These are phyloP conservation scores for Chaetoceros tenuissimus DNA, from an alignment of 108 stramenopile genomes.

Conservation along the genomic window DNA sequence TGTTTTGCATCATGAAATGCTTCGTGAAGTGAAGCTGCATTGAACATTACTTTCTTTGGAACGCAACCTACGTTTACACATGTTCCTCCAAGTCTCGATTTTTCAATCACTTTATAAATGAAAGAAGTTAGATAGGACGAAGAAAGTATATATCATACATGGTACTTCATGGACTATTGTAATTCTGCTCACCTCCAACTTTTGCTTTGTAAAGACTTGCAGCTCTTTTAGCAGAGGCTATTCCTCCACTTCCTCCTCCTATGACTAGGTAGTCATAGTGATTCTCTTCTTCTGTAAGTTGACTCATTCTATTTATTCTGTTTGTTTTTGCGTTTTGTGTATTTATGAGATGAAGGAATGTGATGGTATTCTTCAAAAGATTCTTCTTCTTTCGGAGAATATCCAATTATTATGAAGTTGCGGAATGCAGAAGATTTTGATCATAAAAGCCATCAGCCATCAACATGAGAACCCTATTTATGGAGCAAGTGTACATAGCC, in stretches of 20 bases:
- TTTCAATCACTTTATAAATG: conserved; percentile 48
- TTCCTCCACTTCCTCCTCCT: conserved; percentile 79
- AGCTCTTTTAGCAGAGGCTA: conserved; percentile 70
- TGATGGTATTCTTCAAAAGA: too few relatives aligned
- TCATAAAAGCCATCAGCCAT: too few relatives aligned
- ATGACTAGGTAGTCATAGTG: conserved; percentile 79
- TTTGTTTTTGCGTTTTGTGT: too few relatives aligned
- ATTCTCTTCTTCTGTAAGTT: too few relatives aligned
- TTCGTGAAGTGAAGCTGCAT: conserved; percentile 52
- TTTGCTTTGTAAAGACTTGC: conserved; percentile 70
- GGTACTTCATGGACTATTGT: neutral
- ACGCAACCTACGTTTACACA: conserved; percentile 99
- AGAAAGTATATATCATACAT: neutral
- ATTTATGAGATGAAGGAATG: too few relatives aligned
- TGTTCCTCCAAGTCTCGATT: conserved; percentile 81
- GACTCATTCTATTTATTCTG: too few relatives aligned
- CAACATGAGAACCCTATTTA: too few relatives aligned
- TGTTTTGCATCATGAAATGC: conserved; percentile 50
- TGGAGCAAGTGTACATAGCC: too few relatives aligned
- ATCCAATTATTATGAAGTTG: too few relatives aligned
- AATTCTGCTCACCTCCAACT: conserved; percentile 47
- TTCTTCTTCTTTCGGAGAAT: too few relatives aligned
- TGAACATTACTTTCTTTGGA: conserved; percentile 96
- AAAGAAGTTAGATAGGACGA: neutral
- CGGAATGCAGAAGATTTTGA: too few relatives aligned